Base-by-base conservation (phyloP, 2,329 filamentous ascomycete species). In the Epichloe sibirici region DNA sequence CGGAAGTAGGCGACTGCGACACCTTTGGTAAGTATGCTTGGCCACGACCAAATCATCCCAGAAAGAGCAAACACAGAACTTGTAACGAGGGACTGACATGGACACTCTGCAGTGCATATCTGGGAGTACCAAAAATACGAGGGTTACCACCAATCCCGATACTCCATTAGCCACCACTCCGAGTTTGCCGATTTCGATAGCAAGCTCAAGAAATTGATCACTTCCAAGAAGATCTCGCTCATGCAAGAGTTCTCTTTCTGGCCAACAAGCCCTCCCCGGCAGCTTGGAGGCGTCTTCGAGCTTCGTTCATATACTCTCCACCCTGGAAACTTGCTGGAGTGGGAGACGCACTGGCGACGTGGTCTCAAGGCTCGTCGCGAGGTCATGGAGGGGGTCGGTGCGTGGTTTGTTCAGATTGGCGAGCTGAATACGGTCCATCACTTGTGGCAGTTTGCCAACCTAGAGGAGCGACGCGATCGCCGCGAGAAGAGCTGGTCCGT, bases 201-300 rank as follows among this genome's bases (percentile, higher is more conserved):
- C 57, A 87, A 91, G 71, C 83, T 98, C 50, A 90, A 90, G 70
- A 77, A 74, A n/a, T 75, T 97, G 56, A 91, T 98, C 65, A 83
- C 77, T 54, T 81, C 81, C 57, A 97, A 95, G 75, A 82, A 84
- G 60, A 86, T 85, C 4, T 96, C 90, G 0, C 78, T 98, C 49
- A 98, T 98, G 93, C 93, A 98, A 69, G 93, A 98, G 70, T 98
- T 98, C 72, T 95, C 90, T 38, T 98, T 98, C 78, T 98, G 93
- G 93, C 93, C 93, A 1, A 98, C 93, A 3, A 91, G 89, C 0
- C 79, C 90, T 5, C 93, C 93, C 0, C 88, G 93, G 55, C 77
- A 88, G 63, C 81, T 98, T 0, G 93, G 93, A 52, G 93, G 93
- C 45, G 71, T 98, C 43, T 98, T 98, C 66, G 93, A 98, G 74